A percentile compares a stretch with the other conserved stretches of the same genome.
These are phyloP conservation scores for Pelargonium fulgidum DNA, from an alignment of 441 rosid species.

Conservation along the genomic window DNA sequence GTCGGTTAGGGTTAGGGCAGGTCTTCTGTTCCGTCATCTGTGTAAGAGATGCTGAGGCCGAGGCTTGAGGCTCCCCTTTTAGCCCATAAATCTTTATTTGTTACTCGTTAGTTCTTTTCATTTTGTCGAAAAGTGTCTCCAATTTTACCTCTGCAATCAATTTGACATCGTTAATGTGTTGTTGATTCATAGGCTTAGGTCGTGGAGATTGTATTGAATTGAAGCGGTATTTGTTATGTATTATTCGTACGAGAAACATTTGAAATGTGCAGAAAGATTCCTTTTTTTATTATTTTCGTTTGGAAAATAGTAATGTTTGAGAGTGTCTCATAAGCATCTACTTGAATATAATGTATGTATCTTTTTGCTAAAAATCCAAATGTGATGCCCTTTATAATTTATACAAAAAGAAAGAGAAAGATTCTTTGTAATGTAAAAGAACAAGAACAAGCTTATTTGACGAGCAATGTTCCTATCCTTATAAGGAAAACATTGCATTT, in stretches of 20 bases:
- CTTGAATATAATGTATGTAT: background rate
- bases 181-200: slow-evolving; percentile 44
- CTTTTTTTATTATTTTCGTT: too few relatives aligned
- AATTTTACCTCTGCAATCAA: slow-evolving; percentile 18
- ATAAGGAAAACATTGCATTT: slow-evolving; percentile 11
- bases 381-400: background rate
- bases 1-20: slow-evolving; percentile 23
- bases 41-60: too few relatives aligned
- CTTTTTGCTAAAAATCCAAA: background rate
- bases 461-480: background rate
- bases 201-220: slow-evolving; percentile 39
- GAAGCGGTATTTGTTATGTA: slow-evolving; percentile 36
- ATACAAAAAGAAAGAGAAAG: background rate
- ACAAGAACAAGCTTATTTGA: background rate
- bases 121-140: slow-evolving; percentile 24
- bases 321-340: too few relatives aligned
- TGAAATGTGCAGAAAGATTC: slow-evolving; percentile 22
- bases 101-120: slow-evolving; percentile 15
- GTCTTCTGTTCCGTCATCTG: slow-evolving; percentile 17
- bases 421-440: slow-evolving; percentile 1
- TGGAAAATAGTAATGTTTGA: too few relatives aligned
- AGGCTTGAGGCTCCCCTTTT: slow-evolving; percentile 28
- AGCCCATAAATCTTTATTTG: slow-evolving; percentile 20
- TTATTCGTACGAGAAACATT: slow-evolving; percentile 34
- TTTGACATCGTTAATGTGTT: slow-evolving; percentile 21